These are phyloP conservation scores for Calocera viscosa DNA, from an alignment of 768 basidiomycete species.

Conservation along the genomic window DNA sequence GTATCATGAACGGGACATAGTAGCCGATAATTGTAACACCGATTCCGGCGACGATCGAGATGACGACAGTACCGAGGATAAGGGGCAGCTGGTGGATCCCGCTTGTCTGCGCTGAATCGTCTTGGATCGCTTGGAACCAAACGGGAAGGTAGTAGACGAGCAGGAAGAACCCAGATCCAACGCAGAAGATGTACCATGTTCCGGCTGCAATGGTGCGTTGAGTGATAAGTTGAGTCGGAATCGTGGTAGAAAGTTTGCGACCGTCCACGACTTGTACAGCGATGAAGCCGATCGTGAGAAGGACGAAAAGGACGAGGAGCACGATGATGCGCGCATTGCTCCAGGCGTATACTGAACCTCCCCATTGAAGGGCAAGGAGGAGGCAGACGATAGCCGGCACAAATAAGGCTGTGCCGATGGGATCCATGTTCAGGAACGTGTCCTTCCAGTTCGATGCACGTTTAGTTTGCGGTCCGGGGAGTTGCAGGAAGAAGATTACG, in stretches of 20 bases:
- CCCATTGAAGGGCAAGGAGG: neutral
- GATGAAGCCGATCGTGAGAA: neutral
- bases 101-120: neutral
- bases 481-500: conserved; percentile 8
- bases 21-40: conserved; percentile 16
- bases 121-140: neutral
- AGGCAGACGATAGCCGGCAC: neutral
- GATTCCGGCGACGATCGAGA: neutral
- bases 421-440: neutral
- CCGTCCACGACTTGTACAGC: neutral
- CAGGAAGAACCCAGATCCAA: neutral
- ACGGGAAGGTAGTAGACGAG: neutral
- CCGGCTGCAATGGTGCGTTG: neutral
- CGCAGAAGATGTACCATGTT: neutral
- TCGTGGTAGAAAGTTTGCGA: neutral
- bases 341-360: neutral
- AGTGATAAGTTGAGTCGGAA: neutral
- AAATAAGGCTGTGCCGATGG: neutral
- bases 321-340: neutral
- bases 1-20: conserved; percentile 28
- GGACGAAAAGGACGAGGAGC: neutral
- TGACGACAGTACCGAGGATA: neutral
- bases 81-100: conserved; percentile 6
- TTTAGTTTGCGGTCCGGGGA: neutral
- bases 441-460: neutral